Evolutionary conservation across 2,329 filamentous ascomycete species (phyloP).

Genomic region (Penicillium sp.): DNA sequence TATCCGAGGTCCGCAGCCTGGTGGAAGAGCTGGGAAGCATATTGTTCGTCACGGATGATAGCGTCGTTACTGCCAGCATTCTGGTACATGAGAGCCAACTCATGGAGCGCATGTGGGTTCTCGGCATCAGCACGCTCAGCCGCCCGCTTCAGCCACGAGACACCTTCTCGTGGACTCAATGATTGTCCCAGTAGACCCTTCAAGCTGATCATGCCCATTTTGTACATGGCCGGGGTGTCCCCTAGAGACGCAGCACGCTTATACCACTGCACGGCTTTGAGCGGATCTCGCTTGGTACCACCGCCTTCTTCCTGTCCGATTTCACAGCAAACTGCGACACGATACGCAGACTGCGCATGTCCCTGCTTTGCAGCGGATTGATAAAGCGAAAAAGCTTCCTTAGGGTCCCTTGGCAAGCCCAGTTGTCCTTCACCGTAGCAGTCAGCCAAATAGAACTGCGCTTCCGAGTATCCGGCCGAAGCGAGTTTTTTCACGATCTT

Average conservation of each 20-base stretch:
- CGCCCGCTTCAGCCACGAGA: slow-evolving; percentile 88
- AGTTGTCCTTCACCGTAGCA: slow-evolving; percentile 76
- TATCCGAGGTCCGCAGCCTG: slow-evolving; percentile 85
- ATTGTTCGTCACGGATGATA: slow-evolving; percentile 72
- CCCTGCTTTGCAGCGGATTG: slow-evolving; percentile 87
- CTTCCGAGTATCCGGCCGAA: slow-evolving; percentile 65
- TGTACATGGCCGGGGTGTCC: slow-evolving; percentile 94
- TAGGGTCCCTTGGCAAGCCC: slow-evolving; percentile 72
- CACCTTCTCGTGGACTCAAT: slow-evolving; percentile 74
- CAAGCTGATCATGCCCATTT: slow-evolving; percentile 90
- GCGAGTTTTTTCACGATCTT: slow-evolving; percentile 88
- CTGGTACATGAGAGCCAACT: slow-evolving; percentile 63
- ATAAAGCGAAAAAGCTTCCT: slow-evolving; percentile 89
- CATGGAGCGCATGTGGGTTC: slow-evolving; percentile 92
- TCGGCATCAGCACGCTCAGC: slow-evolving; percentile 81
- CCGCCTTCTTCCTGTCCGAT: slow-evolving; percentile 92
- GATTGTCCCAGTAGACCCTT: slow-evolving; percentile 89
- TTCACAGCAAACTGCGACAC: slow-evolving; percentile 94
- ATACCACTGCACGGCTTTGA: slow-evolving; percentile 98
- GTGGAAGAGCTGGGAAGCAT: slow-evolving; percentile 74
- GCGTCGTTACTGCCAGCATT: slow-evolving; percentile 56
- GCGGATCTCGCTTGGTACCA: slow-evolving; percentile 79
- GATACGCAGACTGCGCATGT: slow-evolving; percentile 80
- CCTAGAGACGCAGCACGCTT: slow-evolving; percentile 84
- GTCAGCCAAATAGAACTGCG: slow-evolving; percentile 91